Percentiles rank a stretch among this genome's conserved stretches.
These are phyloP conservation scores for Diaporthe citrichinensis DNA, from an alignment of 2,329 filamentous ascomycete genomes.

Conservation along the genomic window DNA sequence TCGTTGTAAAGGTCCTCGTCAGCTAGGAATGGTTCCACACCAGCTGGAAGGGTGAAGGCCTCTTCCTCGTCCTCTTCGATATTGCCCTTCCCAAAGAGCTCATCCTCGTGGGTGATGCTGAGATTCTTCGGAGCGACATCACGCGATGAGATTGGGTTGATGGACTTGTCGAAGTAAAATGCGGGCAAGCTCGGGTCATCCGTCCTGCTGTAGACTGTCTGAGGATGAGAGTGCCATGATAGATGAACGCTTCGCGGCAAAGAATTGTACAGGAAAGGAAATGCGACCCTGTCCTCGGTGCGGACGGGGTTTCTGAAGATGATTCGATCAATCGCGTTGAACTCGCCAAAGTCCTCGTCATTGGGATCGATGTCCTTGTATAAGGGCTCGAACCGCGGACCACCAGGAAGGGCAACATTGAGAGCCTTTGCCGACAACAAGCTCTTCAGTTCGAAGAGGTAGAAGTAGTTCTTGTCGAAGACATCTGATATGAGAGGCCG, in stretches of 20 bases:
- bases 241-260: constrained; percentile 93
- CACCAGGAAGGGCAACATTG: constrained; percentile 97
- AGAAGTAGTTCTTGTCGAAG: constrained; percentile 96
- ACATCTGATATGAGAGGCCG: constrained; percentile 91
- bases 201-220: constrained; percentile 89
- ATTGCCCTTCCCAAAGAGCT: constrained; percentile 87
- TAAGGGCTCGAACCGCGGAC: constrained; percentile 93
- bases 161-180: constrained; percentile 97
- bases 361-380: constrained; percentile 99
- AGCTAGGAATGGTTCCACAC: constrained; percentile 87
- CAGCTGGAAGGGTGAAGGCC: constrained; percentile 84
- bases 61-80: constrained; percentile 83
- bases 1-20: constrained; percentile 91
- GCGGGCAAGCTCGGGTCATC: constrained; percentile 92
- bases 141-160: constrained; percentile 96
- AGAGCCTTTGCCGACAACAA: constrained; percentile 97
- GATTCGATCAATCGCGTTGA: constrained; percentile 99
- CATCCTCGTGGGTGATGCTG: constrained; percentile 92
- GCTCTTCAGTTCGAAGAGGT: constrained; percentile 95
- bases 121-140: constrained; percentile 95
- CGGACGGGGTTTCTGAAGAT: constrained; percentile 96
- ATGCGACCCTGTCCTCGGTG: constrained; percentile 95
- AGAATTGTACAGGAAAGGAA: constrained; percentile 96
- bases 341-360: constrained; percentile 98
- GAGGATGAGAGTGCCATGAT: constrained; percentile 94